phyloP scores from a whole-genome alignment of 306 rosid genomes.

The Quercus suber region DNA sequence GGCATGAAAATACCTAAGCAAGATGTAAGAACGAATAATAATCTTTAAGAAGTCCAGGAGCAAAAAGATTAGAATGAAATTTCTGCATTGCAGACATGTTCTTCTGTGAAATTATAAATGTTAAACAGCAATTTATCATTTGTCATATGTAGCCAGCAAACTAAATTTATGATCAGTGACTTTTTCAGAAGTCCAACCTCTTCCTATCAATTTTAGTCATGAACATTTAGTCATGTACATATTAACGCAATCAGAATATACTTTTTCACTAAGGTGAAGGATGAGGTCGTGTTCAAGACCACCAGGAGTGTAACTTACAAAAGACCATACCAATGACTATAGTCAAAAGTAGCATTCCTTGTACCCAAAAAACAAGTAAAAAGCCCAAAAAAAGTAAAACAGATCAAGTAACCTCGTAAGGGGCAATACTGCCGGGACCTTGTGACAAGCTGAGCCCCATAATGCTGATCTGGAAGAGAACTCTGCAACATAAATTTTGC shows the following conservation, averaged over 20 bases:
- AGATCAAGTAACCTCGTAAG: conserved; percentile 46
- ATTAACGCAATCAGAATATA: background rate
- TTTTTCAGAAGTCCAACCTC: background rate
- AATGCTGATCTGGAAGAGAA: conserved; percentile 28
- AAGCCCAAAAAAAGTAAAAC: background rate
- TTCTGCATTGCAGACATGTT: background rate
- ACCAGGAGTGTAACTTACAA: no score
- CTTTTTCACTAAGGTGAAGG: background rate
- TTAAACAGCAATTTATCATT: background rate
- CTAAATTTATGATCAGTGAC: background rate
- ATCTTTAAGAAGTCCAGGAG: background rate
- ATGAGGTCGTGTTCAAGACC: no score
- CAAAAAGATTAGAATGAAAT: background rate
- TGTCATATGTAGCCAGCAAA: background rate
- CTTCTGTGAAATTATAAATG: background rate
- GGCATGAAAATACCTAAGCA: conserved; percentile 64
- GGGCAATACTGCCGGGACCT: conserved; percentile 37
- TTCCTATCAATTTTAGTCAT: background rate
- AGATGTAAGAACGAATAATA: conserved; percentile 12
- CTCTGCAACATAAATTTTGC: conserved; percentile 37
- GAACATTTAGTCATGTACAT: background rate
- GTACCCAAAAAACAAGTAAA: background rate
- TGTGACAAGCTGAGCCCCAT: conserved; percentile 22
- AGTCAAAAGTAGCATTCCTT: background rate
- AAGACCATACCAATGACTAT: background rate